These are phyloP conservation scores for Ustilago nuda DNA, from an alignment of 1,284 basidiomycete genomes.

Conservation along the genomic window DNA sequence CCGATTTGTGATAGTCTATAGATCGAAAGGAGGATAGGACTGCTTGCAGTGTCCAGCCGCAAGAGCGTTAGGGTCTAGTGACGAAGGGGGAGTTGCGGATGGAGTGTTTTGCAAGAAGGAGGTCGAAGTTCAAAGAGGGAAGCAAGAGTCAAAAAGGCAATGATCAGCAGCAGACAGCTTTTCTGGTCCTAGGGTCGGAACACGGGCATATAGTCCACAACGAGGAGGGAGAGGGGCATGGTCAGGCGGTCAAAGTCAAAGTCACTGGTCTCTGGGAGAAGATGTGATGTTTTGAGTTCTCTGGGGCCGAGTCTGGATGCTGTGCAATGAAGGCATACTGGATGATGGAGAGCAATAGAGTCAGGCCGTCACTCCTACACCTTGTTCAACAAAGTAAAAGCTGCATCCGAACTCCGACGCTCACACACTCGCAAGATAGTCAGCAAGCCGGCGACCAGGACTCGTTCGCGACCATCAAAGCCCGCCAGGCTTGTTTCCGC, in stretches of 20 bases:
- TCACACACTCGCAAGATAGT: neutral
- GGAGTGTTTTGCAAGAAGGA: conserved; percentile 28
- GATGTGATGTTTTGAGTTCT: conserved; percentile 5
- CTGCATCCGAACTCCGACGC: conserved; percentile 13
- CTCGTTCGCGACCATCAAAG: neutral
- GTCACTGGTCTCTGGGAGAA: neutral
- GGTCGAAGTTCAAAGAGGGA: conserved; percentile 30
- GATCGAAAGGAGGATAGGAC: neutral
- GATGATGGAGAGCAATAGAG: neutral
- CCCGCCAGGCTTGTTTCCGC: neutral
- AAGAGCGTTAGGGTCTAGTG: neutral
- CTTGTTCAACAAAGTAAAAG: neutral
- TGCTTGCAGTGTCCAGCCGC: neutral
- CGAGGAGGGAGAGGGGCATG: neutral
- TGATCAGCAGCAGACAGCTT: neutral
- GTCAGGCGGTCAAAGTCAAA: neutral
- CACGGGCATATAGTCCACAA: neutral
- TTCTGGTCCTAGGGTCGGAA: neutral
- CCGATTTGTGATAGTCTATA: conserved; percentile 17
- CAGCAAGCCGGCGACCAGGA: conserved; percentile 6
- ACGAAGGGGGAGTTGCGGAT: neutral
- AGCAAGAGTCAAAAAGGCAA: neutral
- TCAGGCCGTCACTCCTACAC: neutral
- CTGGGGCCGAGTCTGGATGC: neutral
- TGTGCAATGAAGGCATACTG: too few species aligned